Percentiles rank a stretch among this genome's conserved stretches.
Conservation (phyloP, 73 alveolate species). For the Durusdinium trenchii region DNA sequence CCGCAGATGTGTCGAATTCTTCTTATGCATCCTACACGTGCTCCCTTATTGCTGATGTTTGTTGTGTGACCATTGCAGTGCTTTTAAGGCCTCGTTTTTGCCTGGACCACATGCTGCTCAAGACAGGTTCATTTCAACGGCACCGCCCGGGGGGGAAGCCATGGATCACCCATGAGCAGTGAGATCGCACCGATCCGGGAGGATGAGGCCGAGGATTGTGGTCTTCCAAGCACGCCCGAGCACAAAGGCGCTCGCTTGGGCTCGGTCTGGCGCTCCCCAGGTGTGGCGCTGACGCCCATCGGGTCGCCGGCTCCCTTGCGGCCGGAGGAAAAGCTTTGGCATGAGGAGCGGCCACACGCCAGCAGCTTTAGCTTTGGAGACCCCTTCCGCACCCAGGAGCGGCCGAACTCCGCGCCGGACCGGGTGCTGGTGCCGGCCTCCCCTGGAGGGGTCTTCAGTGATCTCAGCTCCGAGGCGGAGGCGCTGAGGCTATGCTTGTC, state of each 20-base stretch:
- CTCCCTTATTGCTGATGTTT: no score
- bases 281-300: slow-evolving; percentile 20
- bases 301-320: neutral
- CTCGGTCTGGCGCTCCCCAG: neutral
- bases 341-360: neutral
- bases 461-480: neutral
- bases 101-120: no score
- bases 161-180: slow-evolving; percentile 74
- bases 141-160: no score
- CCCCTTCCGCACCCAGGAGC: slow-evolving; percentile 41
- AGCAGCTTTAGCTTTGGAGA: slow-evolving; percentile 47
- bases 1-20: no score
- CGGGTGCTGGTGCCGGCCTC: slow-evolving; percentile 43
- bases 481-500: neutral
- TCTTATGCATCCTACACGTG: no score
- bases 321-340: neutral
- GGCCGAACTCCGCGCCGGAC: slow-evolving; percentile 41
- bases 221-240: slow-evolving; percentile 57
- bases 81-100: no score
- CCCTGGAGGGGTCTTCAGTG: slow-evolving; percentile 42
- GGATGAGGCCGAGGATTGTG: slow-evolving; percentile 69
- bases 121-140: no score
- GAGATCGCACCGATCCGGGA: slow-evolving; percentile 62
- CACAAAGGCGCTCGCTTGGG: slow-evolving; percentile 29
- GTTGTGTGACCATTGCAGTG: no score